Conservation (phyloP, 1,284 basidiomycete genomes). For the Ustilago curta region DNA sequence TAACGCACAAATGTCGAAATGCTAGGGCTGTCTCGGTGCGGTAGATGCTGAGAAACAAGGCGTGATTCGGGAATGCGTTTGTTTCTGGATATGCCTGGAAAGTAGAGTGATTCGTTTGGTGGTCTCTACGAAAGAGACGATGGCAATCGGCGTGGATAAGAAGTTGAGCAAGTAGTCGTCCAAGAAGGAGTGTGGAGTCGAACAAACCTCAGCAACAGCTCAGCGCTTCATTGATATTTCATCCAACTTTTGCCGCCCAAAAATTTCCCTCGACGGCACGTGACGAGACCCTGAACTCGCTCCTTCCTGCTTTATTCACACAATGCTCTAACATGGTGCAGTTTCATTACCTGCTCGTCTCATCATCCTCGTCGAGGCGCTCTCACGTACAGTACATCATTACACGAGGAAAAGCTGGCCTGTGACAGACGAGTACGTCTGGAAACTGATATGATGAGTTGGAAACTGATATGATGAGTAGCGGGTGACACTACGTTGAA, state of each 20-base stretch:
- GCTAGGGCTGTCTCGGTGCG: neutral
- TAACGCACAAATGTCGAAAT: no score
- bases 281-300: constrained; percentile 42
- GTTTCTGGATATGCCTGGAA: no score
- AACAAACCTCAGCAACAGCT: constrained; percentile 1
- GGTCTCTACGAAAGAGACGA: no score
- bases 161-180: neutral
- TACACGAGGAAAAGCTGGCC: neutral
- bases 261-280: constrained; percentile 32
- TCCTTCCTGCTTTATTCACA: neutral
- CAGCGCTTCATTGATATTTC: neutral
- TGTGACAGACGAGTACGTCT: no score
- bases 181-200: neutral
- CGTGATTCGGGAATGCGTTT: no score
- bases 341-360: neutral
- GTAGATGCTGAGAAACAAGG: no score
- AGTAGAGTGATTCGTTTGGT: no score
- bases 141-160: no score
- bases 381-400: no score
- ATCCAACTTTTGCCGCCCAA: constrained; percentile 16
- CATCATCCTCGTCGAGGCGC: neutral
- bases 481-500: no score
- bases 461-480: neutral
- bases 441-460: neutral
- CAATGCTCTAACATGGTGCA: neutral